phyloP scores from a whole-genome alignment of 2,329 filamentous ascomycete genomes.

The Microcyclospora pomicola region DNA sequence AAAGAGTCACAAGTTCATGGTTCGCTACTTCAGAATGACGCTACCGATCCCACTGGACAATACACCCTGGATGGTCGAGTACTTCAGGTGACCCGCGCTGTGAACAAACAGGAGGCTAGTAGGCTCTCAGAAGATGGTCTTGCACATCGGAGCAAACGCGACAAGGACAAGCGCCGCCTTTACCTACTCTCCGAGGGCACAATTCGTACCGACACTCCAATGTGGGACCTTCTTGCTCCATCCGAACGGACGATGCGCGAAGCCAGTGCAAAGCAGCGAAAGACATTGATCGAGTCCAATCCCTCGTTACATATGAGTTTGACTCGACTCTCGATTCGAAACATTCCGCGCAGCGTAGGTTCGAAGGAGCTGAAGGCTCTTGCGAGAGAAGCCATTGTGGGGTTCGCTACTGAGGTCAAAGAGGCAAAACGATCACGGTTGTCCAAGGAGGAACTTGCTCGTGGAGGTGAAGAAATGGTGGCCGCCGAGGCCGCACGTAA shows the following conservation, averaged over 20 bases:
- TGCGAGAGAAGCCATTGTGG: slow-evolving; percentile 82
- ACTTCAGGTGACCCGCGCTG: slow-evolving; percentile 69
- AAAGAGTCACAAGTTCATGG: slow-evolving; percentile 41
- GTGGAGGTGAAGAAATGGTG: slow-evolving; percentile 67
- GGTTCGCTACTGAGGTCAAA: slow-evolving; percentile 84
- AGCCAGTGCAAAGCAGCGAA: slow-evolving; percentile 72
- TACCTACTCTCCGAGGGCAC: slow-evolving; percentile 81
- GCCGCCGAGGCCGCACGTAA: slow-evolving; percentile 70
- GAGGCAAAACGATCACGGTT: slow-evolving; percentile 59
- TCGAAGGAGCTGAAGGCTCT: slow-evolving; percentile 85
- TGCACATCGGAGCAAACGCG: slow-evolving; percentile 47
- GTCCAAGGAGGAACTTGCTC: slow-evolving; percentile 75
- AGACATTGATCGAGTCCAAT: slow-evolving; percentile 81
- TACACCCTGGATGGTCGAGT: slow-evolving; percentile 88
- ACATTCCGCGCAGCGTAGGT: slow-evolving; percentile 69
- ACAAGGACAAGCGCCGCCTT: slow-evolving; percentile 80
- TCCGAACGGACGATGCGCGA: slow-evolving; percentile 80
- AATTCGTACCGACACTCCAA: slow-evolving; percentile 59
- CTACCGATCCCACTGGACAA: slow-evolving; percentile 62
- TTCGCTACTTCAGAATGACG: slow-evolving; percentile 79
- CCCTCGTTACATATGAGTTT: slow-evolving; percentile 78
- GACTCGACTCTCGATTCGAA: slow-evolving; percentile 80
- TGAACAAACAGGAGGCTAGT: slow-evolving; percentile 67
- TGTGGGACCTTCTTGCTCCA: slow-evolving; percentile 63
- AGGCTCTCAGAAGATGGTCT: slow-evolving; percentile 58